Conservation (phyloP, 371 early-diverging fungal species). For the Capniomyces stellatus region DNA sequence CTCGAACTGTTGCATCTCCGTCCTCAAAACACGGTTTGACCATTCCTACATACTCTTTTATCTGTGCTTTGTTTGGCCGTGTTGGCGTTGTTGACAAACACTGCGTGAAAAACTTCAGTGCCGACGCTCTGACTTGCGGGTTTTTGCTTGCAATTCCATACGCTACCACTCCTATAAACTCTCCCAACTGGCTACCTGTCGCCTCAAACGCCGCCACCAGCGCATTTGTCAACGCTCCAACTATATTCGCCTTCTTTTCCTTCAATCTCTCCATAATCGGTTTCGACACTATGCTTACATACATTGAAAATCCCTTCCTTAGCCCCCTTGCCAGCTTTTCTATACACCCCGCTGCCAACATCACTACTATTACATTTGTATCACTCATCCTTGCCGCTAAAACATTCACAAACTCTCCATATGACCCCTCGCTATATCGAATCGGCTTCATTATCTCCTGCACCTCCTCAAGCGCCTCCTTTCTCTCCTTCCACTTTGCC, state of each 20-base stretch:
- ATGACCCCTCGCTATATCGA: conserved; percentile 53
- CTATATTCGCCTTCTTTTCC: conserved; percentile 74
- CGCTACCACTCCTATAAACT: conserved; percentile 47
- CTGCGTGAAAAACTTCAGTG: conserved; percentile 46
- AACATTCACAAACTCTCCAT: conserved; percentile 59
- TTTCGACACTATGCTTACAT: conserved; percentile 43
- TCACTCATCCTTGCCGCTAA: conserved; percentile 77
- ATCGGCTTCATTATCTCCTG: conserved; percentile 47
- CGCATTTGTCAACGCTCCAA: conserved; percentile 60
- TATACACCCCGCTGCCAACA: conserved; percentile 61
- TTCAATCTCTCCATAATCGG: conserved; percentile 80
- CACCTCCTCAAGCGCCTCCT: conserved; percentile 70
- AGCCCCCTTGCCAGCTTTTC: conserved; percentile 69
- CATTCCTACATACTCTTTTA: conserved; percentile 50
- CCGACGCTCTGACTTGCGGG: conserved; percentile 69
- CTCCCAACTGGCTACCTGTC: conserved; percentile 33
- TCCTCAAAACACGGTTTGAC: conserved; percentile 68
- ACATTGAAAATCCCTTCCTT: conserved; percentile 54
- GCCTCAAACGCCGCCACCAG: conserved; percentile 69
- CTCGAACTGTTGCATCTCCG: conserved; percentile 67
- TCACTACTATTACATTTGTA: conserved; percentile 69
- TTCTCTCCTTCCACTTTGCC: conserved; percentile 90
- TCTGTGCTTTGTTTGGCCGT: conserved; percentile 53
- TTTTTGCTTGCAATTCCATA: conserved; percentile 65
- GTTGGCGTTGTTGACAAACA: conserved; percentile 45